Conservation (phyloP, 495 filamentous ascomycete genomes). For the Saxophila tyrrhenica region DNA sequence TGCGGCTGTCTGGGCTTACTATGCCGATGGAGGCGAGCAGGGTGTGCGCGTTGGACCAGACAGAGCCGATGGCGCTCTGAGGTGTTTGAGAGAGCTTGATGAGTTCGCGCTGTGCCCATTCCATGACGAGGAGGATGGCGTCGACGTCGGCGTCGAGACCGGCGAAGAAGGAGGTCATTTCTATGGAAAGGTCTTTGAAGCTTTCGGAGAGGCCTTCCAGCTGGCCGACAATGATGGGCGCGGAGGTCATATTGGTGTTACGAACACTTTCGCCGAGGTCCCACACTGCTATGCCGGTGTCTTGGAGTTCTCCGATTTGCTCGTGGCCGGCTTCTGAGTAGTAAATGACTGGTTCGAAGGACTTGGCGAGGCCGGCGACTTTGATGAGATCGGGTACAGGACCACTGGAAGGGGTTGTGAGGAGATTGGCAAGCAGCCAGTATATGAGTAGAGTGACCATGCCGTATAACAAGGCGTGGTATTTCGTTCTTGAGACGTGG, state of each 20-base stretch:
- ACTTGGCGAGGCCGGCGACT: conserved; percentile 72
- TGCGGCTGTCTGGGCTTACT: conserved; percentile 9
- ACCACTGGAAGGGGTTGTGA: conserved; percentile 51
- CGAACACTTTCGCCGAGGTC: conserved; percentile 81
- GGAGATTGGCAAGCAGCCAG: conserved; percentile 45
- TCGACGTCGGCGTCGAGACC: conserved; percentile 88
- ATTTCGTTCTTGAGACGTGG: conserved; percentile 51
- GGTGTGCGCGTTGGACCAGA: conserved; percentile 70
- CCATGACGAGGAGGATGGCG: conserved; percentile 83
- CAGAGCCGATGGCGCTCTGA: conserved; percentile 47
- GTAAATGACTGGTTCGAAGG: conserved; percentile 83
- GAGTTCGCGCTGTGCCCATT: conserved; percentile 82
- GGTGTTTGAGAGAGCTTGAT: conserved; percentile 41
- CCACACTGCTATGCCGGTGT: conserved; percentile 83
- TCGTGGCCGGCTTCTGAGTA: conserved; percentile 79
- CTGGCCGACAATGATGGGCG: conserved; percentile 70
- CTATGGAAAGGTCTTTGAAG: conserved; percentile 66
- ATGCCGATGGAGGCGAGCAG: conserved; percentile 43
- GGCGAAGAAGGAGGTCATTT: conserved; percentile 79
- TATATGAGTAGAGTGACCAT: conserved; percentile 48
- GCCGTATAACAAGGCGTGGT: conserved; percentile 45
- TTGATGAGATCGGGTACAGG: conserved; percentile 82
- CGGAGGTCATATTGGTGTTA: conserved; percentile 78
- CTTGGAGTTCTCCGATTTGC: conserved; percentile 75
- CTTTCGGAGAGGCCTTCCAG: conserved; percentile 74